Conservation (phyloP, 225 moss, liverwort and hornwort genomes). For the Polytrichum commune region DNA sequence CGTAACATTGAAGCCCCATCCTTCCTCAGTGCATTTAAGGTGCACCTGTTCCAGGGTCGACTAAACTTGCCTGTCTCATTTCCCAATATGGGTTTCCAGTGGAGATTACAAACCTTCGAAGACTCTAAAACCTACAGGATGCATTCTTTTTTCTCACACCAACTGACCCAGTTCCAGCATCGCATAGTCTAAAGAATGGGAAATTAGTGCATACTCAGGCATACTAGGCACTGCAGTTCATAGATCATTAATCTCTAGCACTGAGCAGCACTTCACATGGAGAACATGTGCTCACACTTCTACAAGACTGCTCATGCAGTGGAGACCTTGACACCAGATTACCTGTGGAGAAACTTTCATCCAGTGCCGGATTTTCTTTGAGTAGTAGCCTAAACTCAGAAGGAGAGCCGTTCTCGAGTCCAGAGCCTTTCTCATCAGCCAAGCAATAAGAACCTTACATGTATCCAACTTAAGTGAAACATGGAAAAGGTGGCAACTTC, state of each 20-base stretch:
- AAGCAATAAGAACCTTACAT: constrained; percentile 77
- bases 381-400: constrained; percentile 88
- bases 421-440: constrained; percentile 95
- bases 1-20: constrained; percentile 89
- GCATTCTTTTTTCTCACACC: constrained; percentile 65
- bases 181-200: constrained; percentile 46
- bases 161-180: constrained; percentile 32
- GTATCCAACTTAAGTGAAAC: constrained; percentile 51
- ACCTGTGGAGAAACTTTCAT: constrained; percentile 85
- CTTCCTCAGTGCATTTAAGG: constrained; percentile 97
- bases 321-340: constrained; percentile 60
- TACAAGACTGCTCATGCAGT: constrained; percentile 52
- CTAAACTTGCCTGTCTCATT: constrained; percentile 78
- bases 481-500: constrained; percentile 47
- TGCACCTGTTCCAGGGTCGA: constrained; percentile 99
- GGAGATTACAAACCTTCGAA: constrained; percentile 78
- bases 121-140: constrained; percentile 69
- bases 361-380: constrained; percentile 82
- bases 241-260: constrained; percentile 36
- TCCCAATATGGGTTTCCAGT: constrained; percentile 69
- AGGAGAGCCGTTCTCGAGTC: constrained; percentile 77
- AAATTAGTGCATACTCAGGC: constrained; percentile 36
- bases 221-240: constrained; percentile 43
- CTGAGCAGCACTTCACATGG: constrained; percentile 39
- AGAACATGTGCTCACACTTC: constrained; percentile 42